Percentiles rank a stretch among this genome's conserved stretches.
These are phyloP conservation scores for Chenopodium berlandieri DNA, from an alignment of 148 eudicot genomes.

Conservation along the genomic window DNA sequence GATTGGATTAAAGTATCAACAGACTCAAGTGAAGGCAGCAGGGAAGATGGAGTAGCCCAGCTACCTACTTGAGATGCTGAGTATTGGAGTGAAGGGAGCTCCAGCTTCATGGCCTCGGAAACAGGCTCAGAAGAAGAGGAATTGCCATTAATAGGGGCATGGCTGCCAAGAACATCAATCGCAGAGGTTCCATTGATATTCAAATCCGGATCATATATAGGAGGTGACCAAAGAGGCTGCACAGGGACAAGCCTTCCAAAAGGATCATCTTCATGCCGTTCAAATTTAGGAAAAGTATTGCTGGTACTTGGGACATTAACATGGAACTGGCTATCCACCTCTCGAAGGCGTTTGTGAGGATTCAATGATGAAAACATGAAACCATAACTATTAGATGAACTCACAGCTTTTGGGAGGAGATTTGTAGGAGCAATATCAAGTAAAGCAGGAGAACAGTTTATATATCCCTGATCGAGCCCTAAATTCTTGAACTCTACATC, in stretches of 20 bases:
- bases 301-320: conserved; percentile 26
- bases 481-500: conserved; percentile 46
- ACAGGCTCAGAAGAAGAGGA: conserved; percentile 61
- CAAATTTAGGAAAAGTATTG: conserved; percentile 32
- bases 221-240: conserved; percentile 38
- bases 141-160: conserved; percentile 72
- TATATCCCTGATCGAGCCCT: conserved; percentile 39
- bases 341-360: conserved; percentile 58
- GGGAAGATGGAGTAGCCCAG: conserved; percentile 48
- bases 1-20: conserved; percentile 61
- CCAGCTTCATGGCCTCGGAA: conserved; percentile 69
- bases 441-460: conserved; percentile 31
- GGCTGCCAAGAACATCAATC: conserved; percentile 52
- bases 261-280: conserved; percentile 37
- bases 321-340: conserved; percentile 37
- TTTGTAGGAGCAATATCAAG: conserved; percentile 38
- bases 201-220: conserved; percentile 40
- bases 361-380: conserved; percentile 36
- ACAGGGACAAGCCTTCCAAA: conserved; percentile 27
- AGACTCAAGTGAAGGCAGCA: conserved; percentile 60
- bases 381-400: conserved; percentile 30
- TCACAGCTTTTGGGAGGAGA: conserved; percentile 34
- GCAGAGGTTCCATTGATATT: conserved; percentile 31
- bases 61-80: conserved; percentile 47
- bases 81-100: conserved; percentile 98